Evolutionary conservation across 176 grass and related monocot species (phyloP).

Genomic region (Saccharum spontaneum): DNA sequence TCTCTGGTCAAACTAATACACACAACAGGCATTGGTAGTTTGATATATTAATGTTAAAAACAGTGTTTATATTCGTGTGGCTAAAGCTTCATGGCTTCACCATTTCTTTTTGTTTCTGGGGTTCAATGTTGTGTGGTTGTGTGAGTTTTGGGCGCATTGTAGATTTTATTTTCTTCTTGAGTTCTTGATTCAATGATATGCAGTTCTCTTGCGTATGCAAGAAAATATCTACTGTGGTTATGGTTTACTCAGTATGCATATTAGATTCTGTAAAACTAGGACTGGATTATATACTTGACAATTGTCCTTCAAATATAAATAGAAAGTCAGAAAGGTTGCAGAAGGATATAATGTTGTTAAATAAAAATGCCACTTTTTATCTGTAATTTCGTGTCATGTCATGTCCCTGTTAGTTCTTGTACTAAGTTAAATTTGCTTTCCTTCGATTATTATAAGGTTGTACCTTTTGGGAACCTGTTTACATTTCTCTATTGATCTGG

Average conservation of each 20-base stretch:
- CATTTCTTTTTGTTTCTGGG: neutral
- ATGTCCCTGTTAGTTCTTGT: neutral
- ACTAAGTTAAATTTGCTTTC: neutral
- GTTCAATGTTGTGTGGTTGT: neutral
- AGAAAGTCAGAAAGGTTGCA: neutral
- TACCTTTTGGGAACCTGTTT: slow-evolving; percentile 3
- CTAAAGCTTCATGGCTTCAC: neutral
- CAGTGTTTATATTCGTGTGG: neutral
- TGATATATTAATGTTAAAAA: neutral
- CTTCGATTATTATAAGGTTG: neutral
- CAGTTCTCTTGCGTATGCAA: neutral
- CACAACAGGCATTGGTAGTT: neutral
- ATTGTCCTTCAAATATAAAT: neutral
- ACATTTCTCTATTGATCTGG: neutral
- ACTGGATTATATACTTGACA: neutral
- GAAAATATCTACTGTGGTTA: neutral
- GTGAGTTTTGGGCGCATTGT: neutral
- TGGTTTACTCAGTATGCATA: slow-evolving; percentile 11
- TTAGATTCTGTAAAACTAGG: slow-evolving; percentile 6
- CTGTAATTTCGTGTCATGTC: neutral
- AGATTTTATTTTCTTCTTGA: neutral
- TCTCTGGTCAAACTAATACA: slow-evolving; percentile 7
- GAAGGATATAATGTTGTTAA: slow-evolving; percentile 4
- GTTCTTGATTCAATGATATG: neutral
- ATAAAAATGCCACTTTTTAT: slow-evolving; percentile 3